Evolutionary conservation across 768 basidiomycete genomes (phyloP), one percentile per base, ranked within the genome.

Genomic region (Suillus cothurnatus): DNA sequence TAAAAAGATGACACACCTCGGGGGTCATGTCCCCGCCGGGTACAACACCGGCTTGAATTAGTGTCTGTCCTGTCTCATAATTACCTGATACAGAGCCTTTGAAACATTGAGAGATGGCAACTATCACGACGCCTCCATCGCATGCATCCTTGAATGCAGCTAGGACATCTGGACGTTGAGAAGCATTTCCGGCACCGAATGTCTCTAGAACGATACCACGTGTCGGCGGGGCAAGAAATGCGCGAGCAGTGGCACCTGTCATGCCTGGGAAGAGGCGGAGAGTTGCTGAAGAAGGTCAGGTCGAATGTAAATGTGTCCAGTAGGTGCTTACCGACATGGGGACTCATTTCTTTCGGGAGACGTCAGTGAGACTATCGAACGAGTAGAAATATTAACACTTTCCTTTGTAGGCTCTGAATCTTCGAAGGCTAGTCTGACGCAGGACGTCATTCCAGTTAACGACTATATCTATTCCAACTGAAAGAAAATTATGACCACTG

Each of bases 21-120:
- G 94, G 93, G 1, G 95, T 97, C 95, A 97, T 96, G 75, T 97
- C 95, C 32, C 86, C 87, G 7, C 95, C 95, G 0, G 92, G 84
- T 15, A 95, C 85, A 23, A 96, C 89, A 0, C 95, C 94, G n/a
- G 80, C 84, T 56, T 86, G 82, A 39, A 88, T 79, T 26, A 95
- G 80, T 3, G 85, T 84, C 68, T 89, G 81, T 5, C 92, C 93
- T 15, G 91, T 90, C 77, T 92, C 88, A 69, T 96, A 96, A 19
- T 89, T 88, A 70, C 91, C 88, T 11, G 90, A 91, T 11, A 98
- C 95, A 5, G 90, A 84, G 9, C 96, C 96, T 74, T 90, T 94
- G 19, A 87, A 73, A 72, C 96, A 97, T 71, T 98, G 96, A 0
- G 94, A 89, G 59, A 97, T 95, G 14, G 95, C 93, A 45, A 98